Conservation (phyloP, 2,329 filamentous ascomycete genomes). For the Trichoderma oligosporum region DNA sequence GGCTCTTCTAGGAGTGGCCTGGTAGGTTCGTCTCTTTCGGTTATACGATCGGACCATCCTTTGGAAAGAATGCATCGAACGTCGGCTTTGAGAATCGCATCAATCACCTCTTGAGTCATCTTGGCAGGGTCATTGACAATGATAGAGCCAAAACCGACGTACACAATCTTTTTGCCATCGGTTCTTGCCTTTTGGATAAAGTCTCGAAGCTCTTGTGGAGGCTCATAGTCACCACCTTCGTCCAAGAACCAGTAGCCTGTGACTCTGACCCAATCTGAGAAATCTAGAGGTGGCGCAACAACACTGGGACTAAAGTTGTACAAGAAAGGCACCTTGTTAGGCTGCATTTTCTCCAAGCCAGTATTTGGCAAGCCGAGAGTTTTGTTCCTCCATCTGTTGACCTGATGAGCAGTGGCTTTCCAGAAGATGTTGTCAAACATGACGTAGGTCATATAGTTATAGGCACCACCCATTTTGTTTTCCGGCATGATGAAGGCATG, state of each 20-base stretch:
- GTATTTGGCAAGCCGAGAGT: slow-evolving; percentile 76
- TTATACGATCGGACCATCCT: slow-evolving; percentile 84
- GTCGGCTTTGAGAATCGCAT: slow-evolving; percentile 85
- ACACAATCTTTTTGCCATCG: slow-evolving; percentile 88
- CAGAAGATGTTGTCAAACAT: slow-evolving; percentile 98
- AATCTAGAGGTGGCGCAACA: slow-evolving; percentile 90
- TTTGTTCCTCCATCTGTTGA: slow-evolving; percentile 89
- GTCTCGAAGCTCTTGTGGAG: slow-evolving; percentile 67
- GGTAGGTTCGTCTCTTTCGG: slow-evolving; percentile 43
- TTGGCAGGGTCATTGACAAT: slow-evolving; percentile 85
- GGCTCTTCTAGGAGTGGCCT: slow-evolving; percentile 56
- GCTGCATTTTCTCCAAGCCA: slow-evolving; percentile 83
- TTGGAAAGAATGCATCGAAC: slow-evolving; percentile 94
- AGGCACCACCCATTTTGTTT: slow-evolving; percentile 89
- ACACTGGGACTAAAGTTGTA: slow-evolving; percentile 97
- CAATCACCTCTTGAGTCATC: slow-evolving; percentile 88
- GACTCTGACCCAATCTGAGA: slow-evolving; percentile 94
- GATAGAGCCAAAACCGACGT: slow-evolving; percentile 95
- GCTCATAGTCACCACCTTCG: slow-evolving; percentile 66
- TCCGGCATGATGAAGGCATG: slow-evolving; percentile 94
- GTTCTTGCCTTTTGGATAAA: slow-evolving; percentile 81
- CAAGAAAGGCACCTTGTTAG: slow-evolving; percentile 95
- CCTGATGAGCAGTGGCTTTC: slow-evolving; percentile 84
- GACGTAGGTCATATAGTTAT: slow-evolving; percentile 92
- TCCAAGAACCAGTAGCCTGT: slow-evolving; percentile 98